phyloP scores from a whole-genome alignment of 345 rosid species.

The Euclidium syriacum region DNA sequence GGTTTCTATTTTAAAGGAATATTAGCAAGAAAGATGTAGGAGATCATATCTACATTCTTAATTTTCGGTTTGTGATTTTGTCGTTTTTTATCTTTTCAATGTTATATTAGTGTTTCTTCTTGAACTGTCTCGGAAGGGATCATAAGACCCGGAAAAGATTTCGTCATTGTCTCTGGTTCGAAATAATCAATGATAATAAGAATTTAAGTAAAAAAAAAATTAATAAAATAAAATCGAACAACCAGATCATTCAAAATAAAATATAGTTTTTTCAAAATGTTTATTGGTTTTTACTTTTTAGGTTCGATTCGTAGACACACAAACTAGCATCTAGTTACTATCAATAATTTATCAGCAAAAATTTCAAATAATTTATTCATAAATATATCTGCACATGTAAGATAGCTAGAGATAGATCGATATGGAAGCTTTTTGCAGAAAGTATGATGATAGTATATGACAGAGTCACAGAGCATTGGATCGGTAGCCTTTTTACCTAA shows the following conservation, averaged over 20 bases:
- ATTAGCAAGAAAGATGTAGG: no score
- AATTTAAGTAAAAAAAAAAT: neutral
- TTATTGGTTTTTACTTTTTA: neutral
- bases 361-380: neutral
- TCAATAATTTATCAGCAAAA: neutral
- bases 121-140: no score
- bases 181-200: no score
- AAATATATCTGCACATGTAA: neutral
- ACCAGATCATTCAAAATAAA: neutral
- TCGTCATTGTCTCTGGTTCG: no score
- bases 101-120: no score
- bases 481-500: constrained; percentile 26
- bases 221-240: no score
- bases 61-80: no score
- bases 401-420: constrained; percentile 8
- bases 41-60: no score
- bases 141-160: no score
- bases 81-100: no score
- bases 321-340: neutral
- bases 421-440: constrained; percentile 33
- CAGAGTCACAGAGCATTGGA: constrained; percentile 30
- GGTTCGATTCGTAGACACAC: neutral
- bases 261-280: neutral
- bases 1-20: no score
- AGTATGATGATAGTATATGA: constrained; percentile 17